Evolutionary conservation across 352 stramenopile genomes (phyloP), one percentile per base, ranked within the genome.

Genomic region (Peronospora farinosa): DNA sequence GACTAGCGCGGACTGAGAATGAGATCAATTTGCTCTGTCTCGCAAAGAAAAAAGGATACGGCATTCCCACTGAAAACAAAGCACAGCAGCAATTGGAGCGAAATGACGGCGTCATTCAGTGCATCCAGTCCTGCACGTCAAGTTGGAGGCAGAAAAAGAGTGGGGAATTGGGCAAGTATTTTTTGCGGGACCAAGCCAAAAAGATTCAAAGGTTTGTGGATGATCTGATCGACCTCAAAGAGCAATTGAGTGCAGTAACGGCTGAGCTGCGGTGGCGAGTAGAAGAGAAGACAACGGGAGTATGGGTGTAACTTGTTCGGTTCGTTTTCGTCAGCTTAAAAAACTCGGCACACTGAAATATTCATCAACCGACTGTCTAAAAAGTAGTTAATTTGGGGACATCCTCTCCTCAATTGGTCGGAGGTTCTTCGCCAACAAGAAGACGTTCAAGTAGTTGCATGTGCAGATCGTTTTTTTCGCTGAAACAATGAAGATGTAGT

Each of bases 161-260:
- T 8, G 52, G 52, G 1, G 33, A 56, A 7, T 30, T 41, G 25
- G 48, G 53, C 17, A 67, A 60, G 21, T 63, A 56, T 41, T 67
- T 67, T 37, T 38, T 67, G n/a, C 57, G 47, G 27, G 31, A 33
- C 8, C 23, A 56, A 5, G 40, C 47, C 2, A 38, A 46, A 1
- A 51, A 52, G 3, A 59, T 67, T 6, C 31, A 60, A 27, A 15
- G 3, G 21, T 12, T 52, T 12, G 37, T 67, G 17, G 33, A 49
- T 10, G 50, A 21, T 3, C 47, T 67, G 19, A 4, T 33, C 0
- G 33, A 32, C 5, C 27, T 63, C 10, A 19, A 32, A 1, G 23
- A 51, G 15, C 35, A 33, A 25, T 62, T 66, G 7, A 45, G 10
- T 3, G 15, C 31, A 31, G 28, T 11, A 30, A 55, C 42, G 0